A percentile compares a stretch with the other conserved stretches of the same genome.
Conservation (phyloP, 2,329 filamentous ascomycete species). For the Exophiala viscosa region DNA sequence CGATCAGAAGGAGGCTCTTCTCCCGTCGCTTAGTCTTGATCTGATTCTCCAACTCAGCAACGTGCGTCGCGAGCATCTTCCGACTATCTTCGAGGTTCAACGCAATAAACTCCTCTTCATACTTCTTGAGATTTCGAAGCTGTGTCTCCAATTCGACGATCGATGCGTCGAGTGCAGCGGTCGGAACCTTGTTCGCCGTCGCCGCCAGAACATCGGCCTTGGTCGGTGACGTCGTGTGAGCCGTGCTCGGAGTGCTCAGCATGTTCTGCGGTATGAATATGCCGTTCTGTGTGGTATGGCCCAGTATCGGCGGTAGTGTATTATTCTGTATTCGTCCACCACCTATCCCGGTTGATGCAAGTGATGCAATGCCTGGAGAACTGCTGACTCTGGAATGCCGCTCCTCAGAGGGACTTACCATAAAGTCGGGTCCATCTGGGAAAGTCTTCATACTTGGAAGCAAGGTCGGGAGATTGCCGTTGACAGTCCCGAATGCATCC, state of each 20-base stretch:
- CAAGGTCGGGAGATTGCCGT: slow-evolving; percentile 15
- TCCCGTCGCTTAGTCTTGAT: slow-evolving; percentile 23
- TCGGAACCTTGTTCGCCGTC: slow-evolving; percentile 8
- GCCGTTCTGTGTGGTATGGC: slow-evolving; percentile 15
- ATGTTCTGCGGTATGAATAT: slow-evolving; percentile 14
- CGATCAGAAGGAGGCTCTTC: slow-evolving; percentile 25
- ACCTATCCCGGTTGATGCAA: slow-evolving; percentile 15
- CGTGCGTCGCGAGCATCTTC: slow-evolving; percentile 22
- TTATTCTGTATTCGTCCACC: slow-evolving; percentile 16
- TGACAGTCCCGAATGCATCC: slow-evolving; percentile 13
- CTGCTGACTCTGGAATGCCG: slow-evolving; percentile 18
- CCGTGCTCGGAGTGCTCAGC: slow-evolving; percentile 7
- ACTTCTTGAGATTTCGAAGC: slow-evolving; percentile 23
- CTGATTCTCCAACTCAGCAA: slow-evolving; percentile 25
- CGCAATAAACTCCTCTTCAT: slow-evolving; percentile 27
- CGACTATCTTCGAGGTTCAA: slow-evolving; percentile 27
- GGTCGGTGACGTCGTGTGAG: slow-evolving; percentile 7
- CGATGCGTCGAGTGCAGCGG: slow-evolving; percentile 22
- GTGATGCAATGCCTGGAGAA: slow-evolving; percentile 16
- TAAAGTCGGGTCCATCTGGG: slow-evolving; percentile 19
- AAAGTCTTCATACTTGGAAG: slow-evolving; percentile 26
- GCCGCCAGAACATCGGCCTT: slow-evolving; percentile 1
- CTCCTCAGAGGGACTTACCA: slow-evolving; percentile 18
- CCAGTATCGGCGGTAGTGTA: slow-evolving; percentile 25
- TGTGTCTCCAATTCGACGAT: slow-evolving; percentile 24